Base-by-base conservation (phyloP, 129 eudicot species). In the Flaveria robusta region DNA sequence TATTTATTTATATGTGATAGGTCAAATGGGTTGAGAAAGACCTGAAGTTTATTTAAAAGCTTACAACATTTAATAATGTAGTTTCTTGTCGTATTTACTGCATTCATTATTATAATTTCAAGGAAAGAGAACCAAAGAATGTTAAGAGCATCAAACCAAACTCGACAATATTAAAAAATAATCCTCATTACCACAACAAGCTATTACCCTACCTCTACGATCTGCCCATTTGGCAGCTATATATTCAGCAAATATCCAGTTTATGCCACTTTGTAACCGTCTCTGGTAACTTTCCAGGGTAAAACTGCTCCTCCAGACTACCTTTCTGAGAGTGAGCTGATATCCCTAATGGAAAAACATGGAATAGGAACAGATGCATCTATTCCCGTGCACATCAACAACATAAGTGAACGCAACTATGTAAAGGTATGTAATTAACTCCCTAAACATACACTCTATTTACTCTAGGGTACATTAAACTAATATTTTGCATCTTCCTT, bases 311-410 rank as follows among this genome's bases (percentile, higher is more conserved):
- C 98, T 73, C 98, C 98, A 70, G 98, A 92, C 84, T 90, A 86
- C 84, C 81, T 92, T 34, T 90, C 84, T 2, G 98, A 92, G 79
- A 92, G 98, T 86, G 98, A 92, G 79, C 85, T 92, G 27, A 92
- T 92, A 75, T 88, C 98, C 9, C 75, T 92, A 20, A 92, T 92
- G 98, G 98, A 90, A 74, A 92, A 92, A 71, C 83, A 92, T 82
- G 98, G 96, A 82, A 92, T 92, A 56, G 98, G 98, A 45, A 92
- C 98, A 43, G 98, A 92, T 81, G 98, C 98, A 66, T 92, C 98
- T 11, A 92, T 92, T 72, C 87, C 98, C 68, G 98, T 90, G 15
- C 98, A 92, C 74, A 90, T 92, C 45, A 92, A 92, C 89, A 90
- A 92, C 85, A 92, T 92, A 81, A 88, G 96, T 70, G 98, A 92